Percentiles rank a stretch among this genome's conserved stretches.
These are phyloP conservation scores for Yarrowia sp. DNA, from an alignment of 805 yeast species.

Conservation along the genomic window DNA sequence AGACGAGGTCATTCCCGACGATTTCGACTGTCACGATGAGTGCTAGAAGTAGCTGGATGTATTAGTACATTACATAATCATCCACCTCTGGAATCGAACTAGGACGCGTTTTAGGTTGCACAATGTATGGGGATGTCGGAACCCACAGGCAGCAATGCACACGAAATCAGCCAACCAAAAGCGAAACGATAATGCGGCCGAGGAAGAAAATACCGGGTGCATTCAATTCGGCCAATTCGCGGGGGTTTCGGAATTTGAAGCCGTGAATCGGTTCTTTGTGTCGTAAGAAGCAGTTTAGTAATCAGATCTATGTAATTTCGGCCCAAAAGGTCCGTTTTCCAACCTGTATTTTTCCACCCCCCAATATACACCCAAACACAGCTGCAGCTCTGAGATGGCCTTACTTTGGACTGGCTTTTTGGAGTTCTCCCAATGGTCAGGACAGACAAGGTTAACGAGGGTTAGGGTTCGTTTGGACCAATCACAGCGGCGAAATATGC, in stretches of 20 bases:
- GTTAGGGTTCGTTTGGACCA: background rate
- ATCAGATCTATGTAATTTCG: too few relatives aligned
- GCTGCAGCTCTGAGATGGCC: background rate
- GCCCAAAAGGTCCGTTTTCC: too few relatives aligned
- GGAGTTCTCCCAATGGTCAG: slow-evolving; percentile 13
- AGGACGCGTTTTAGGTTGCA: background rate
- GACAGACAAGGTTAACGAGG: background rate
- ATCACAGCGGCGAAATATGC: slow-evolving; percentile 10
- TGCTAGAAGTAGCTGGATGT: background rate
- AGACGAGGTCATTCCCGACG: slow-evolving; percentile 1
- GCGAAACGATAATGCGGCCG: slow-evolving; percentile 11
- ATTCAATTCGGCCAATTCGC: background rate
- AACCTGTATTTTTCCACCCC: background rate
- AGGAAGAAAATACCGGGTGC: background rate
- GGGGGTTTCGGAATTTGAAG: too few relatives aligned
- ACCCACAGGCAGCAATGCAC: slow-evolving; percentile 1
- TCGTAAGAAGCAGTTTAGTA: too few relatives aligned
- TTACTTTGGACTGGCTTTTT: background rate
- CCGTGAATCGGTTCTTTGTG: too few relatives aligned
- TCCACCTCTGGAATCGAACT: background rate
- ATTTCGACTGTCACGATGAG: background rate
- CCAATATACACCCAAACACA: too few relatives aligned
- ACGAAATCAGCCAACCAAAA: slow-evolving; percentile 16
- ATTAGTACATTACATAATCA: too few relatives aligned
- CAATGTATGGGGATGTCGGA: background rate